Percentiles rank a stretch among this genome's conserved stretches.
Conservation (phyloP, 345 rosid species). For the Syzygium oleosum region DNA sequence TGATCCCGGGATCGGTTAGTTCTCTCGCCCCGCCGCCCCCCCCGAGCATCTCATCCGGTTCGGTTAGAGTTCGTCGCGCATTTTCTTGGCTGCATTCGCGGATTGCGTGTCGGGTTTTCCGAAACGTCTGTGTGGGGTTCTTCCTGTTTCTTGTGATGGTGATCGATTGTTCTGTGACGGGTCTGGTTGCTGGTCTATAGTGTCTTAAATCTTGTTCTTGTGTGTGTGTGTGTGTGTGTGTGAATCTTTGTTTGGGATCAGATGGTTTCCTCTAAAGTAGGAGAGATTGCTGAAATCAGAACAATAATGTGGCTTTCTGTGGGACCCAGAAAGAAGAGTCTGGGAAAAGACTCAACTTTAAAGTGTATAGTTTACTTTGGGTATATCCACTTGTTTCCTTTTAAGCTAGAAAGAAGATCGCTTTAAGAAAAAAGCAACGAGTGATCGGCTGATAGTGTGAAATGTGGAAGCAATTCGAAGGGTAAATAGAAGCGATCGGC, state of each 20-base stretch:
- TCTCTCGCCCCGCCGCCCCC: neutral
- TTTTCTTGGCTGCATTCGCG: neutral
- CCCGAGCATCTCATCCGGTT: neutral
- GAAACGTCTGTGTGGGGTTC: neutral
- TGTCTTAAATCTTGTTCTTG: neutral
- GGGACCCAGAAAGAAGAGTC: neutral
- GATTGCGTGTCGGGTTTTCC: neutral
- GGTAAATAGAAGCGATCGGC: neutral
- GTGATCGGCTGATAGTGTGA: neutral
- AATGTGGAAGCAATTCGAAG: neutral
- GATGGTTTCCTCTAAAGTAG: neutral
- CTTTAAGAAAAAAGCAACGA: neutral
- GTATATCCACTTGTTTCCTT: neutral
- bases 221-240: neutral
- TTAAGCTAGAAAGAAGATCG: neutral
- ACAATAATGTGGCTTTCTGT: neutral
- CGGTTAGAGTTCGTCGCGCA: neutral
- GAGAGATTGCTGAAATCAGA: neutral
- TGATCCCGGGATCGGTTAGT: conserved; percentile 95
- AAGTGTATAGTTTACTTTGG: neutral
- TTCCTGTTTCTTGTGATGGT: neutral
- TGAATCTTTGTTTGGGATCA: neutral
- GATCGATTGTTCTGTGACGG: neutral
- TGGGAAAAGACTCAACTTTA: neutral
- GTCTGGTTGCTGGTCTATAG: neutral